Evolutionary conservation across 2,329 filamentous ascomycete species (phyloP).

Genomic region (Epichloe sibirici): DNA sequence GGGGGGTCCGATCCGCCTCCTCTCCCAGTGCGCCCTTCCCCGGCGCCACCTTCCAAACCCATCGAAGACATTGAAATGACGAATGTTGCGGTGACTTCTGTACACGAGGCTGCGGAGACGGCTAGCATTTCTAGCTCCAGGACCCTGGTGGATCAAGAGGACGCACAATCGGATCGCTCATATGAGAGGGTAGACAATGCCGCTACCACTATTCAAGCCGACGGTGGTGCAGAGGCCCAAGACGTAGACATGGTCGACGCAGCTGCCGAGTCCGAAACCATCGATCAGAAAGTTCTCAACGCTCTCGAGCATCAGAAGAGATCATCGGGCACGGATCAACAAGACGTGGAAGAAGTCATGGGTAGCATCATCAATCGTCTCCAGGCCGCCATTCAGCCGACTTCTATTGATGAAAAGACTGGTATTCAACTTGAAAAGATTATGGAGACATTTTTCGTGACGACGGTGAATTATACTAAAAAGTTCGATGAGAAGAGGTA

Average conservation of each 20-base stretch:
- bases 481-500: conserved; percentile 33
- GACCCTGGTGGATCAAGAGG: conserved; percentile 35
- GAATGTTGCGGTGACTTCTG: conserved; percentile 19
- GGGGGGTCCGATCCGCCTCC: conserved; percentile 29
- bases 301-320: conserved; percentile 34
- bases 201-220: conserved; percentile 6
- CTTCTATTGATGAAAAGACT: conserved; percentile 44
- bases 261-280: conserved; percentile 20
- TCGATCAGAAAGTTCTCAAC: conserved; percentile 34
- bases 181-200: conserved; percentile 21
- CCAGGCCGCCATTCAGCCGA: conserved; percentile 73
- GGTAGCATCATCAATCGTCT: conserved; percentile 82
- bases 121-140: conserved; percentile 38
- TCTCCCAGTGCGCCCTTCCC: conserved; percentile 35
- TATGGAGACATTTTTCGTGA: conserved; percentile 57
- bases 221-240: conserved; percentile 5
- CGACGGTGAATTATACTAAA: conserved; percentile 46
- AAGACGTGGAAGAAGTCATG: conserved; percentile 94
- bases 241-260: conserved; percentile 19
- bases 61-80: conserved; percentile 23
- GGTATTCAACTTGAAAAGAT: conserved; percentile 74
- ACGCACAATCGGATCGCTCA: conserved; percentile 23
- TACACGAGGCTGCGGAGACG: conserved; percentile 23
- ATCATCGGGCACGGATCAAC: conserved; percentile 54
- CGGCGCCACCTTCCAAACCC: conserved; percentile 21